Percentiles rank a stretch among this genome's conserved stretches.
Evolutionary conservation across 352 stramenopile species (phyloP).

Genomic region (Phytophthora crassamura): DNA sequence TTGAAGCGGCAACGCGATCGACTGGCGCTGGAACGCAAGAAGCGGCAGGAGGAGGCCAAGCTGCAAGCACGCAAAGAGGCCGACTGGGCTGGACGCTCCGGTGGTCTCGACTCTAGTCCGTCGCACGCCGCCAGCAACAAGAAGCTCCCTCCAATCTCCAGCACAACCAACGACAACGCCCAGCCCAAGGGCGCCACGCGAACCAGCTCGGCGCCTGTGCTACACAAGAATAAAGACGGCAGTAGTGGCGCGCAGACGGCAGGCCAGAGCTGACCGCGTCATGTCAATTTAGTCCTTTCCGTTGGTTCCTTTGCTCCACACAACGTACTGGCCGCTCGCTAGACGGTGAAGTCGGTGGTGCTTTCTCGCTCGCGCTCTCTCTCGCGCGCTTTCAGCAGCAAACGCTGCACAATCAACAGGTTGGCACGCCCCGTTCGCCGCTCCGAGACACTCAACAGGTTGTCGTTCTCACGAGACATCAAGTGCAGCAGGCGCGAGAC

Average conservation of each 20-base stretch:
- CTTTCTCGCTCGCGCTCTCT: slow-evolving; percentile 46
- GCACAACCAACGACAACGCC: slow-evolving; percentile 10
- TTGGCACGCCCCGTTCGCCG: slow-evolving; percentile 52
- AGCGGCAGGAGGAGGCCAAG: slow-evolving; percentile 68
- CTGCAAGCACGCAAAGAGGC: slow-evolving; percentile 70
- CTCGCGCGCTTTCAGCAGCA: slow-evolving; percentile 57
- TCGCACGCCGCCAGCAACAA: slow-evolving; percentile 43
- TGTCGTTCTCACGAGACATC: slow-evolving; percentile 47
- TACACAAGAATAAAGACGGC: slow-evolving; percentile 62
- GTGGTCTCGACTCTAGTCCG: slow-evolving; percentile 65
- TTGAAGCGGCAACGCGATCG: slow-evolving; percentile 84
- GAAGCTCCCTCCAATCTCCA: slow-evolving; percentile 70
- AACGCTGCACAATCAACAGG: slow-evolving; percentile 55
- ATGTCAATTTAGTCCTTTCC: slow-evolving; percentile 18
- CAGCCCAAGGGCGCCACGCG: slow-evolving; percentile 47
- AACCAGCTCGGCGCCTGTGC: slow-evolving; percentile 67
- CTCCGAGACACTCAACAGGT: slow-evolving; percentile 41
- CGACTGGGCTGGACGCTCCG: slow-evolving; percentile 79
- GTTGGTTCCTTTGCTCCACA: slow-evolving; percentile 10
- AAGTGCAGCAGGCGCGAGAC: slow-evolving; percentile 59
- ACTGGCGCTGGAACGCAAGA: slow-evolving; percentile 59
- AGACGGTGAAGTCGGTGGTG: slow-evolving; percentile 53
- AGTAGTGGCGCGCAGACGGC: slow-evolving; percentile 18
- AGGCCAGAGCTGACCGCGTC: slow-evolving; percentile 23
- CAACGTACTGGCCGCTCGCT: slow-evolving; percentile 15